These are phyloP conservation scores for Kwoniella bestiolae DNA, from an alignment of 768 basidiomycete species.

Conservation along the genomic window DNA sequence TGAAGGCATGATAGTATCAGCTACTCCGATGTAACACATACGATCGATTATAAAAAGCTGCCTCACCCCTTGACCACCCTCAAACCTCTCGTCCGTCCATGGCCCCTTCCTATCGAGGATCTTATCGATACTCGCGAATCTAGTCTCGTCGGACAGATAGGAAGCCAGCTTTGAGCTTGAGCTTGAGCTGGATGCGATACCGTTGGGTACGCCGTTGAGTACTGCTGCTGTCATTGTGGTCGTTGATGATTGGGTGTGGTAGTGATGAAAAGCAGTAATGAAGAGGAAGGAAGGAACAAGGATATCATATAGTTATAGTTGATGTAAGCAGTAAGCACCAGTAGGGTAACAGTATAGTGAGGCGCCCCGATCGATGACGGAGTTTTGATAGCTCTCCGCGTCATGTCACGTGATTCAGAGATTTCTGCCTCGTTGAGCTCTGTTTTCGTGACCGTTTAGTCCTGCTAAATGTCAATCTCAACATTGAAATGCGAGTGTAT, in stretches of 20 bases:
- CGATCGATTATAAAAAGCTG: background rate
- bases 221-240: slow-evolving; percentile 10
- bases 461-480: too few relatives aligned
- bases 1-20: slow-evolving; percentile 52
- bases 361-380: slow-evolving; percentile 10
- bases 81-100: slow-evolving; percentile 77
- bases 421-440: too few relatives aligned
- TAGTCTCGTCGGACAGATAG: slow-evolving; percentile 54
- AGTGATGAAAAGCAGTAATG: background rate
- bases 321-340: background rate
- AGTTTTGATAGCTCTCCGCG: background rate
- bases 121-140: slow-evolving; percentile 84
- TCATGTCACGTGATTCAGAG: background rate
- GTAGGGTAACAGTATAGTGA: too few relatives aligned
- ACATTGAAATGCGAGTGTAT: too few relatives aligned
- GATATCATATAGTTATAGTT: background rate
- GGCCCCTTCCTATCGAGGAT: slow-evolving; percentile 85
- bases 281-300: background rate
- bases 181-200: slow-evolving; percentile 12
- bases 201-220: slow-evolving; percentile 1
- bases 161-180: slow-evolving; percentile 8
- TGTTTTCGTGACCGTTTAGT: slow-evolving; percentile 7
- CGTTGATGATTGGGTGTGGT: too few relatives aligned
- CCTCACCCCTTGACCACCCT: slow-evolving; percentile 77
- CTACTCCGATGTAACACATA: background rate